These are phyloP conservation scores for Arachnomyces sp. DNA, from an alignment of 2,329 filamentous ascomycete genomes.

Conservation along the genomic window DNA sequence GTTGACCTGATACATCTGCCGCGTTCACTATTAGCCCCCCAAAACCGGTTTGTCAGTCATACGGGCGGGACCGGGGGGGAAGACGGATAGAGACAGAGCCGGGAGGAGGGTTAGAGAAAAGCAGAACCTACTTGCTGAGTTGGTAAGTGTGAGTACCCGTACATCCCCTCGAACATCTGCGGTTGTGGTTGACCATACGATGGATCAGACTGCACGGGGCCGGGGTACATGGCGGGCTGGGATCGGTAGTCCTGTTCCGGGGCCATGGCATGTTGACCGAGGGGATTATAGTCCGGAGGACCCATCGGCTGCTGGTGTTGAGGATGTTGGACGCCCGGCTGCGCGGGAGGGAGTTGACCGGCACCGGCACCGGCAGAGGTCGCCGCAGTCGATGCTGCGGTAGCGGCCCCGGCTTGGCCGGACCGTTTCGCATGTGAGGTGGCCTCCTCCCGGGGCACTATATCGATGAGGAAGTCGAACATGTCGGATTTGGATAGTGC, in stretches of 20 bases:
- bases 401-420: constrained; percentile 39
- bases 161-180: constrained; percentile 81
- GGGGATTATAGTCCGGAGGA: constrained; percentile 50
- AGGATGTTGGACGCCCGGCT: constrained; percentile 45
- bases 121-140: constrained; percentile 63
- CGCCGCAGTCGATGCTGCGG: constrained; percentile 39
- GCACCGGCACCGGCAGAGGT: constrained; percentile 17
- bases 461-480: constrained; percentile 99
- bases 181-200: constrained; percentile 66
- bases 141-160: constrained; percentile 71
- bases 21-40: background rate
- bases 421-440: constrained; percentile 74
- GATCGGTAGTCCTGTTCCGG: constrained; percentile 72
- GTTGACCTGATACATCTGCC: constrained; percentile 36
- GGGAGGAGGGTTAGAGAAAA: constrained; percentile 4
- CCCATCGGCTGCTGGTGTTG: constrained; percentile 48
- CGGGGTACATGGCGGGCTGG: constrained; percentile 71
- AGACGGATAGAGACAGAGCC: constrained; percentile 3
- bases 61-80: constrained; percentile 2
- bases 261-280: constrained; percentile 55
- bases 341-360: constrained; percentile 34
- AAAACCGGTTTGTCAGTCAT: constrained; percentile 1
- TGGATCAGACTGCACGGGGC: constrained; percentile 66
- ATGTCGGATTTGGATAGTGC: constrained; percentile 96
- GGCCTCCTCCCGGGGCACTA: constrained; percentile 92